Conservation (phyloP, 257 asterid genomes). For the Solanum phureja region DNA sequence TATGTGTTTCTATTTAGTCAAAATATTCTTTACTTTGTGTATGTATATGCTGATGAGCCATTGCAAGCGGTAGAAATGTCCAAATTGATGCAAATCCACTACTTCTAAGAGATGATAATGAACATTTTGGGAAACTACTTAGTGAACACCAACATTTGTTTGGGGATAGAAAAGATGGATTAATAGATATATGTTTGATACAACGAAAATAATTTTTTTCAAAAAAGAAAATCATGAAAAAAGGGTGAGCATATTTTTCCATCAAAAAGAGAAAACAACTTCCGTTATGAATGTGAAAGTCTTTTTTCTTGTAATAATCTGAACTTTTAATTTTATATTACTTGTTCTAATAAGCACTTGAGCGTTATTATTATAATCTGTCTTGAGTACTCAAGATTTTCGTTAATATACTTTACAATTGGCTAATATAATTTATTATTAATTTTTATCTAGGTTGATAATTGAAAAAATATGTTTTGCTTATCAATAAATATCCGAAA, state of each 20-base stretch:
- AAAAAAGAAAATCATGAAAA: too few relatives aligned
- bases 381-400: neutral
- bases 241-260: neutral
- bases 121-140: neutral
- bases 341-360: neutral
- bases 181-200: neutral
- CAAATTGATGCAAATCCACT: neutral
- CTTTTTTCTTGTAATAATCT: neutral
- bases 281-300: too few relatives aligned
- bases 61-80: neutral
- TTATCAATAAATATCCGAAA: neutral
- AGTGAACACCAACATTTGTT: neutral
- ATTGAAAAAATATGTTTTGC: neutral
- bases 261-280: neutral
- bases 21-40: neutral
- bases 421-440: too few relatives aligned
- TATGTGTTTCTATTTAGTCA: too few relatives aligned
- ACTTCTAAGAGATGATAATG: neutral
- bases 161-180: neutral
- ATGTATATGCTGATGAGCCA: neutral
- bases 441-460: neutral
- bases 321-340: too few relatives aligned
- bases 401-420: neutral
- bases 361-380: too few relatives aligned
- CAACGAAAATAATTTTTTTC: neutral